phyloP scores from a whole-genome alignment of 2,329 filamentous ascomycete genomes.

The Colletotrichum lindemuthianum region DNA sequence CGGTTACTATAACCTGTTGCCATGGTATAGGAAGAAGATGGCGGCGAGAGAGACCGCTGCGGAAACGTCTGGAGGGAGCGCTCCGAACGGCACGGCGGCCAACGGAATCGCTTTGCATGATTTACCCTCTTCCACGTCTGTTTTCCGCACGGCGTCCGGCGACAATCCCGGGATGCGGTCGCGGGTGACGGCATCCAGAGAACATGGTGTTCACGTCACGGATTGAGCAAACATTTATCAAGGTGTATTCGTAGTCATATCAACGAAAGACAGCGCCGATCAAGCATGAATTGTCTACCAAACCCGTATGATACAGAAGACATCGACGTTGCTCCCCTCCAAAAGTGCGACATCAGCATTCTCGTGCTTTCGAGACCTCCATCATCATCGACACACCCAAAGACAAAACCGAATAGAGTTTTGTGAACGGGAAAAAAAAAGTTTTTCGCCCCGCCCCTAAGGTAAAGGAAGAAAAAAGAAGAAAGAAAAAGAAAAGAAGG shows the following conservation, averaged over 20 bases:
- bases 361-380: too few relatives aligned
- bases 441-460: background rate
- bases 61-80: background rate
- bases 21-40: slow-evolving; percentile 60
- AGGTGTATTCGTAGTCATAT: background rate
- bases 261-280: too few relatives aligned
- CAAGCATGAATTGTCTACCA: slow-evolving; percentile 20
- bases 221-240: too few relatives aligned
- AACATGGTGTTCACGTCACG: too few relatives aligned
- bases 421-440: background rate
- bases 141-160: slow-evolving; percentile 66
- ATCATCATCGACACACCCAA: too few relatives aligned
- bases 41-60: slow-evolving; percentile 28
- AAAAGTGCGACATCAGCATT: too few relatives aligned
- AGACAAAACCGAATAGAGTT: too few relatives aligned
- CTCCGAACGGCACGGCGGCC: background rate
- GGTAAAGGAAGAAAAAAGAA: too few relatives aligned
- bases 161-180: slow-evolving; percentile 14
- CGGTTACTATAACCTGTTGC: slow-evolving; percentile 70
- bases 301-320: slow-evolving; percentile 27
- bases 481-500: background rate
- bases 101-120: slow-evolving; percentile 53
- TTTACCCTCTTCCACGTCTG: slow-evolving; percentile 69
- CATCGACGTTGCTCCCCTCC: slow-evolving; percentile 3
- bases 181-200: background rate